Conservation (phyloP, 139 green algal species). For the Asterochloris erici region DNA sequence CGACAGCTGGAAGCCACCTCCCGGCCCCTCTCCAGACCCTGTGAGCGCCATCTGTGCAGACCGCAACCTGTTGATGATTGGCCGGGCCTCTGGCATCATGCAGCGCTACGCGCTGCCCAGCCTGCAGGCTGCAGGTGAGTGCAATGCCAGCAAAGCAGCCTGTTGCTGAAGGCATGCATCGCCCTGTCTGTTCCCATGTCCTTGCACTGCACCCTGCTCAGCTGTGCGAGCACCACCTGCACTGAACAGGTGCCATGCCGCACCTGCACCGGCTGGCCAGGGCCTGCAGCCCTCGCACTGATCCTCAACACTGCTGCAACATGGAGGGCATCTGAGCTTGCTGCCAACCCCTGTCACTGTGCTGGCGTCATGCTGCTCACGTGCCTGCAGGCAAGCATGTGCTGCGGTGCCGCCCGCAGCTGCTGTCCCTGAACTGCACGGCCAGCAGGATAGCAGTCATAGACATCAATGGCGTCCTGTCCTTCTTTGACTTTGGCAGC, state of each 20-base stretch:
- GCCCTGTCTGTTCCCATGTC: not conserved
- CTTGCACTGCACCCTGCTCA: not conserved
- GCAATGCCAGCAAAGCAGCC: not conserved
- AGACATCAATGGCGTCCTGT: constrained; percentile 74
- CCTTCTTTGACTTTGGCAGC: constrained; percentile 54
- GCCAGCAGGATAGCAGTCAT: constrained; percentile 61
- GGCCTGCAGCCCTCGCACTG: too few relatives aligned
- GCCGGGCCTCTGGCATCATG: constrained; percentile 51
- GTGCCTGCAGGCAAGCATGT: constrained; percentile 34
- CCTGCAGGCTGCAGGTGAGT: constrained; percentile 15
- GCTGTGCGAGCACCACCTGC: too few relatives aligned
- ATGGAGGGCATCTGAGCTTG: not conserved
- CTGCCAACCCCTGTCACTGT: not conserved
- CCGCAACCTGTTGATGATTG: constrained; percentile 56
- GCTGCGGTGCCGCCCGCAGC: constrained; percentile 49
- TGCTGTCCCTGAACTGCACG: constrained; percentile 72
- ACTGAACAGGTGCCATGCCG: too few relatives aligned
- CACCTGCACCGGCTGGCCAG: too few relatives aligned
- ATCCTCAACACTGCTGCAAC: not conserved
- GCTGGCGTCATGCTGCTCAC: not conserved
- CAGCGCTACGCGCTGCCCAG: constrained; percentile 50
- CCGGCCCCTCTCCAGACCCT: constrained; percentile 46
- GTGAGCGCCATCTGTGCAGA: constrained; percentile 55
- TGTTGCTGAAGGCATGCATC: not conserved
- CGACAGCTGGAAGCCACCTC: not conserved